Percentiles rank a stretch among this genome's conserved stretches.
Conservation (phyloP, 2,329 filamentous ascomycete genomes). For the Colletotrichum graminicola region DNA sequence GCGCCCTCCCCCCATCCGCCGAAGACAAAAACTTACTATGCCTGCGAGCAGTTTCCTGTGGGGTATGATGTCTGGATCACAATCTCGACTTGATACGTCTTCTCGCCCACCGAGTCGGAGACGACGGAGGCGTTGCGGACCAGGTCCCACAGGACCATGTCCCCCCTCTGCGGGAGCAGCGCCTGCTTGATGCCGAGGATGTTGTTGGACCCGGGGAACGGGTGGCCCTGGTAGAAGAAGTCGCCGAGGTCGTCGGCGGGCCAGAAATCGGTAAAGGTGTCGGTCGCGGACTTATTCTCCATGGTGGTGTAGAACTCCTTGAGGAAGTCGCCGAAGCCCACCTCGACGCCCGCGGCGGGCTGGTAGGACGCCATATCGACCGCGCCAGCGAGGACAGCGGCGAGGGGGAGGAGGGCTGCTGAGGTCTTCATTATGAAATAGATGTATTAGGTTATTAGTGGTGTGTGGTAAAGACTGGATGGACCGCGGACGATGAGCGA, state of each 20-base stretch:
- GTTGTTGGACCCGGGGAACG: slow-evolving; percentile 9
- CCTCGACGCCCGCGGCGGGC: slow-evolving; percentile 21
- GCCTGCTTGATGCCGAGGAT: slow-evolving; percentile 32
- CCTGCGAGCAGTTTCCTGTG: slow-evolving; percentile 25
- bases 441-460: too few species aligned
- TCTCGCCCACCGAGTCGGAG: slow-evolving; percentile 8
- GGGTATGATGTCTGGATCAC: slow-evolving; percentile 34
- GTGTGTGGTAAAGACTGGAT: background rate
- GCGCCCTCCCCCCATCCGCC: background rate
- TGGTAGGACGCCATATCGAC: slow-evolving; percentile 29
- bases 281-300: slow-evolving; percentile 20
- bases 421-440: slow-evolving; percentile 17
- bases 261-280: slow-evolving; percentile 36
- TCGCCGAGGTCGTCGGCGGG: slow-evolving; percentile 11
- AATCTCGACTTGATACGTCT: slow-evolving; percentile 30
- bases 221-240: slow-evolving; percentile 14
- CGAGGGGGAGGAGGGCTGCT: background rate
- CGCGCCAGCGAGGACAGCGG: slow-evolving; percentile 4
- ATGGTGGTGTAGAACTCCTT: slow-evolving; percentile 25
- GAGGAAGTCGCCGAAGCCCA: slow-evolving; percentile 16
- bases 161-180: slow-evolving; percentile 20
- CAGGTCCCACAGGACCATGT: slow-evolving; percentile 34
- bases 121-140: slow-evolving; percentile 29
- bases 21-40: slow-evolving; percentile 18
- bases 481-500: background rate